Base-by-base conservation (phyloP, 176 grass and related monocot genomes). In the Eleusine indica region DNA sequence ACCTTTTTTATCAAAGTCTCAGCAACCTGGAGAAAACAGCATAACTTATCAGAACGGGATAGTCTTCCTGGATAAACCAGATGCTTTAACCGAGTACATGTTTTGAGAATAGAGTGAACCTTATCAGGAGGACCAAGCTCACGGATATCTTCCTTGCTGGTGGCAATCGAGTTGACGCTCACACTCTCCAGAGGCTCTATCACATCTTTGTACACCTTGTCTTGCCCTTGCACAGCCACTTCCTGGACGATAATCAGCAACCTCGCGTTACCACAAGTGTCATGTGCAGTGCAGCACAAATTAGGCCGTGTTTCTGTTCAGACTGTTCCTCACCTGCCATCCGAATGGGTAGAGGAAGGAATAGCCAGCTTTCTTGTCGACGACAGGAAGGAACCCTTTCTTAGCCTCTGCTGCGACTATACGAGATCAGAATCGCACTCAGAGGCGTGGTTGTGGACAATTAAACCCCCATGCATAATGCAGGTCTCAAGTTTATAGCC, bases 151-250 rank as follows among this genome's bases (percentile, higher is more conserved):
- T 94, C 68, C 75, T 99, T 96, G 87, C 1, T 93, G 49, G 96
- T 99, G 13, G 89, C 29, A 67, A 99, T 85, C 42, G 91, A 85
- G 70, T 94, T 96, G 73, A 99, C 64, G 75, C 96, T 99, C 46
- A 98, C 91, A 85, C 85, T 96, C 85, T 96, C 93, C 52, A 99
- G 84, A 9, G 93, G 96, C 68, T 99, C 93, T 16, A 99, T 96
- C 48, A 96, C 93, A 83, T 96, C 91, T 92, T 99, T 99, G 89
- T 94, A 96, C 40, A 96, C 93, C 89, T 98, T 98, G 57, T 96
- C 96, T 87, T 98, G 89, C 47, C 96, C 96, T 95, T 94, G 85
- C 66, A 96, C 86, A 3, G 70, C 49, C 57, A 99, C 93, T 87
- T 99, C 93, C 96, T 99, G 83, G 8, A 79, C 25, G 57, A 32